Evolutionary conservation across 768 basidiomycete species (phyloP).

Genomic region (Leucogyrophana mollusca): DNA sequence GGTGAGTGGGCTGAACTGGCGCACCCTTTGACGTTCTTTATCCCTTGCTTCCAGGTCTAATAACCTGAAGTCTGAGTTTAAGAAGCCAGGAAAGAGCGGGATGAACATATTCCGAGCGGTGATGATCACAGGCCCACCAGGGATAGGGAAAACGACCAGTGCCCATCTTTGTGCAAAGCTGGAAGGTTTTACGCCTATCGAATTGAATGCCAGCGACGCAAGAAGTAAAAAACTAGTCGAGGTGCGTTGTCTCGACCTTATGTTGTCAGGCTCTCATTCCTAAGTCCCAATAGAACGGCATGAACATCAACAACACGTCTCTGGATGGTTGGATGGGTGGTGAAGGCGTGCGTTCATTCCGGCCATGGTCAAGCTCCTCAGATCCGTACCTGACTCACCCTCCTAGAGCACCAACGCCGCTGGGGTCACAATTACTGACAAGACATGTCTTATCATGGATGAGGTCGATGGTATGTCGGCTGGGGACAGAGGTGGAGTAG

Average conservation of each 20-base stretch:
- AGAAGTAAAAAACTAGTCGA: constrained; percentile 97
- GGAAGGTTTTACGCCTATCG: constrained; percentile 91
- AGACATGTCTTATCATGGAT: constrained; percentile 94
- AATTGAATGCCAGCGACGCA: constrained; percentile 94
- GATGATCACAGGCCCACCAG: constrained; percentile 90
- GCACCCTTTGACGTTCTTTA: neutral
- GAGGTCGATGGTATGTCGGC: constrained; percentile 99
- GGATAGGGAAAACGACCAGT: constrained; percentile 96
- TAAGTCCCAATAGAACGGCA: constrained; percentile 57
- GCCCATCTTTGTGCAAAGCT: constrained; percentile 90
- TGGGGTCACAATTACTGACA: constrained; percentile 75
- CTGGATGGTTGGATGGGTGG: constrained; percentile 84
- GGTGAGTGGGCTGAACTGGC: constrained; percentile 49
- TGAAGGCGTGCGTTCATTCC: constrained; percentile 37
- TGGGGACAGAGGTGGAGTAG: constrained; percentile 95
- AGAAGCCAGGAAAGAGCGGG: constrained; percentile 90
- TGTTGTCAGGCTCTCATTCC: neutral
- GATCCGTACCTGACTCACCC: neutral
- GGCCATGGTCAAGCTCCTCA: neutral
- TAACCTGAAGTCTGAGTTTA: constrained; percentile 75
- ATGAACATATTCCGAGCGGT: constrained; percentile 87
- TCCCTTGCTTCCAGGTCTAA: constrained; percentile 52
- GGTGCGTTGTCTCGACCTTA: constrained; percentile 48
- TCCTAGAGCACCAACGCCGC: constrained; percentile 58
- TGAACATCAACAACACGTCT: constrained; percentile 87